Evolutionary conservation across 2,329 filamentous ascomycete genomes (phyloP), one percentile per base, ranked within the genome.

Genomic region (Fusarium musae): DNA sequence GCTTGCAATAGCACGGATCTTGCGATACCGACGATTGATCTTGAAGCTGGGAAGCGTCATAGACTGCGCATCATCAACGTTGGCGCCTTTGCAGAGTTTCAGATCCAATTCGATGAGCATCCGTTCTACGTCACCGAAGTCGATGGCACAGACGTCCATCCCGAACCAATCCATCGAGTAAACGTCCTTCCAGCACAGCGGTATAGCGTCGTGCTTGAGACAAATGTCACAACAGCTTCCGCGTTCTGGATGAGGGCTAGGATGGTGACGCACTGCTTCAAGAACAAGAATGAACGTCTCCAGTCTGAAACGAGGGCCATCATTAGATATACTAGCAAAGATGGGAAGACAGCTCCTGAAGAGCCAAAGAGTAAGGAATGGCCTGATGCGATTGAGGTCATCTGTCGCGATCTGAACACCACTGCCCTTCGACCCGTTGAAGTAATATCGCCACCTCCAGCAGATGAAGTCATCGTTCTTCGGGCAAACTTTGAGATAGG

Each of bases 111-210:
- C 50, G 92, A 94, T 72, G 88, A 89, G 56, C 92, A 94, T 73
- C 79, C 84, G 2, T 90, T 93, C 79, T 84, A 83, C 39, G 83
- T 94, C 50, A 89, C 92, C 15, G 92, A 94, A 78, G 90, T 93
- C 1, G 92, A 94, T 76, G 92, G 92, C 21, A 89, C 91, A 3
- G 88, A 89, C 40, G 88, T 93, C 3, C 85, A 90, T 64, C 90
- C 92, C 0, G 82, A 84, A 9, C 83, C 88, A 3, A 87, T 90
- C 11, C 85, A 88, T 39, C 87, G 89, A 69, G 81, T 94, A 59
- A 91, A 92, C 68, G 83, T 95, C 28, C 87, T 90, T 12, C 91
- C 92, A 3, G 92, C 92, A 0, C 92, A 94, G 78, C 87, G 93
- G 19, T 94, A 93, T 76, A 92, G 91, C 75, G 85, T 92, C 19